Conservation (phyloP, 192 early-diverging fungal species). For the Backusella tuberculispora region DNA sequence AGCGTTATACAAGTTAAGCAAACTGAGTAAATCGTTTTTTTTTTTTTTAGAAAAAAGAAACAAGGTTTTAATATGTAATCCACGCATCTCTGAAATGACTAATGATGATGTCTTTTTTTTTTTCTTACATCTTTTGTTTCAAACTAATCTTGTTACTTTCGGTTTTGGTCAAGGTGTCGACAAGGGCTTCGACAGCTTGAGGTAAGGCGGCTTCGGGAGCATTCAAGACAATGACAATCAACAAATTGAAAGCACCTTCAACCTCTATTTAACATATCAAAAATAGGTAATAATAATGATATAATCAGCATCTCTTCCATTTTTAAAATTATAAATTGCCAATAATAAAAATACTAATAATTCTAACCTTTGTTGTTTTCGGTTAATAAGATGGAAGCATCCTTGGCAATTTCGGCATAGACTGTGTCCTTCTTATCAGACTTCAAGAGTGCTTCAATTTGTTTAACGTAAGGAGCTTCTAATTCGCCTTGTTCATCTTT, state of each 20-base stretch:
- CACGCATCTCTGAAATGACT: no score
- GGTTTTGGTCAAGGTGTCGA: constrained; percentile 43
- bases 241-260: constrained; percentile 70
- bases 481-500: constrained; percentile 54
- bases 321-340: not conserved
- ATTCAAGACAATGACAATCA: constrained; percentile 63
- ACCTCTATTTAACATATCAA: constrained; percentile 47
- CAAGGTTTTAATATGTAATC: not conserved
- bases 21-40: constrained; percentile 26
- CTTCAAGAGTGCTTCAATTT: constrained; percentile 55
- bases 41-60: not conserved
- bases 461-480: constrained; percentile 49
- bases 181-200: constrained; percentile 53
- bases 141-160: constrained; percentile 51
- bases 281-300: constrained; percentile 18
- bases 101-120: not conserved
- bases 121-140: constrained; percentile 66
- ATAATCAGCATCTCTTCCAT: constrained; percentile 55
- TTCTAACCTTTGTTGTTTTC: constrained; percentile 61
- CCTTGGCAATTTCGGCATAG: constrained; percentile 56
- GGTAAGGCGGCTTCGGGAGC: constrained; percentile 50
- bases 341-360: constrained; percentile 13
- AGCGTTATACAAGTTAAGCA: constrained; percentile 85
- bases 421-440: constrained; percentile 64
- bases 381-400: constrained; percentile 58